These are phyloP conservation scores for Serendipita sp. DNA, from an alignment of 768 basidiomycete genomes.

Conservation along the genomic window DNA sequence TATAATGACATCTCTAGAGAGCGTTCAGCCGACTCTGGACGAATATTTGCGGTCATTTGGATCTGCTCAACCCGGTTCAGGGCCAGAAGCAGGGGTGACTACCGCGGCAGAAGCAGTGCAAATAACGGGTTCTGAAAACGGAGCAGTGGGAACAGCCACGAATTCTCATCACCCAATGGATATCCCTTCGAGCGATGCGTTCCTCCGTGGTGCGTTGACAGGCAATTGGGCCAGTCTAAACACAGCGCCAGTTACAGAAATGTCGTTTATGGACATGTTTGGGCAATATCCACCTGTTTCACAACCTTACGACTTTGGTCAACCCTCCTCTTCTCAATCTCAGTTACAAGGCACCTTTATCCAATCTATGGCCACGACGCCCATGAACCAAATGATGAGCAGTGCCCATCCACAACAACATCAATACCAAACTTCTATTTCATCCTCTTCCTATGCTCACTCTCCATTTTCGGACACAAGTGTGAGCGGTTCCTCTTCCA, in stretches of 20 bases:
- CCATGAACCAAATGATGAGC: no score
- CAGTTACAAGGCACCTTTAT: no score
- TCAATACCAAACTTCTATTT: not conserved
- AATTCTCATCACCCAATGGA: not conserved
- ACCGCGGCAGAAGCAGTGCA: no score
- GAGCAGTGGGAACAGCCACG: not conserved
- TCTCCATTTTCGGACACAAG: not conserved
- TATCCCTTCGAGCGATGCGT: not conserved
- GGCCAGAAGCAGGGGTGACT: no score
- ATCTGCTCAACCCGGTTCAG: not conserved
- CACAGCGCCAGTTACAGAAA: no score
- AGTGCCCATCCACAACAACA: not conserved
- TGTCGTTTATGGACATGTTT: no score
- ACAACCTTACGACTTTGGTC: not conserved
- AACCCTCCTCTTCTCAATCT: not conserved
- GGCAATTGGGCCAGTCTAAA: not conserved
- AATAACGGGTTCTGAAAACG: no score
- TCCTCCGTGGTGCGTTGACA: not conserved
- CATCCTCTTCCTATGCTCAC: not conserved
- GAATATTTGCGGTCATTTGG: not conserved
- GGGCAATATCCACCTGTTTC: not conserved
- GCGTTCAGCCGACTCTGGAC: not conserved
- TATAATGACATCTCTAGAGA: not conserved
- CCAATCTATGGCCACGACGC: no score
- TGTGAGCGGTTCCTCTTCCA: not conserved